Conservation (phyloP, 768 basidiomycete genomes). For the Pholiota molesta region DNA sequence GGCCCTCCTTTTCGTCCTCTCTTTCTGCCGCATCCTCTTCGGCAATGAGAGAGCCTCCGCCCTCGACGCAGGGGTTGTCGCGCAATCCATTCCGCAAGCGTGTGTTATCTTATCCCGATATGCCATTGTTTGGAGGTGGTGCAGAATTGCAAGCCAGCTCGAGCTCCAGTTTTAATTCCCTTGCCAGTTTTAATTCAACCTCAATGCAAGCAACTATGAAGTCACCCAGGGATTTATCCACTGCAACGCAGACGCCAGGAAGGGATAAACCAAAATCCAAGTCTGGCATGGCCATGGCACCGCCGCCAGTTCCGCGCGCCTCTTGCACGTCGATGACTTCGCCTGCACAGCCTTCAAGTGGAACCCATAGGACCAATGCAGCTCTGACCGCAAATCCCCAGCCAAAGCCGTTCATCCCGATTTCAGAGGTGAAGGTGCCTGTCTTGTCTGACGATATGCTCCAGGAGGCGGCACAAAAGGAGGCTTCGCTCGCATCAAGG, state of each 20-base stretch:
- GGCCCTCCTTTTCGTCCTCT: not conserved
- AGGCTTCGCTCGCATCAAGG: not conserved
- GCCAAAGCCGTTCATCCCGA: constrained; percentile 25
- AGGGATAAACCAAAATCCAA: not conserved
- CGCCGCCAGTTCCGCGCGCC: not conserved
- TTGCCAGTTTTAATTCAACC: not conserved
- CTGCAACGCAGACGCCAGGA: not conserved
- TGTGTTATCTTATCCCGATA: constrained; percentile 8
- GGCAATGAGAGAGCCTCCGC: not conserved
- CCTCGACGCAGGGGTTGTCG: not conserved
- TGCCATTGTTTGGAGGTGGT: constrained; percentile 2
- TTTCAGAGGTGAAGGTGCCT: constrained; percentile 31
- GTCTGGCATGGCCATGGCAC: not conserved
- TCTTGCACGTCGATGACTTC: not conserved
- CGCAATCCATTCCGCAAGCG: constrained; percentile 13
- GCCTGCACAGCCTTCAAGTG: not conserved
- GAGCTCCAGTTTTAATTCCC: not conserved
- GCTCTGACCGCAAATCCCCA: not conserved
- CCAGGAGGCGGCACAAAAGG: constrained; percentile 7
- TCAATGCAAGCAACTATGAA: not conserved
- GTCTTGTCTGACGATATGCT: constrained; percentile 20
- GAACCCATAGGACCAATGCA: not conserved
- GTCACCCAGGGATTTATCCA: not conserved
- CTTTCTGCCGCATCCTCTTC: not conserved
- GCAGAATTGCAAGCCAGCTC: not conserved